Evolutionary conservation across 768 basidiomycete species (phyloP).

Genomic region (Panus rudis): DNA sequence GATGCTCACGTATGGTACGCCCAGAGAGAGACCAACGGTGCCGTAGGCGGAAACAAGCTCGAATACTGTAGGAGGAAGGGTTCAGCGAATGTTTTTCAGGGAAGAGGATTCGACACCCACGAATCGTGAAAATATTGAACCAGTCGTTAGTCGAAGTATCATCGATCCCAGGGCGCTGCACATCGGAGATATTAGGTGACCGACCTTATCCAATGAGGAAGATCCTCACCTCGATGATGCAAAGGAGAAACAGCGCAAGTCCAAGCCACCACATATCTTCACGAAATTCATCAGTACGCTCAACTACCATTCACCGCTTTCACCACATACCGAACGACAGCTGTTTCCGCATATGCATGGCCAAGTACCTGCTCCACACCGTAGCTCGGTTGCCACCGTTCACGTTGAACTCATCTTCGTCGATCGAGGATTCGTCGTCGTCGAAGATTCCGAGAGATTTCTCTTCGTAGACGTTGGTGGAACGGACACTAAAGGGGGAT

Average conservation of each 20-base stretch:
- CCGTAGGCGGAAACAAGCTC: slow-evolving; percentile 87
- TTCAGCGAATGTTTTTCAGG: background rate
- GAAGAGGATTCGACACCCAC: slow-evolving; percentile 34
- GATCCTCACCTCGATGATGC: slow-evolving; percentile 79
- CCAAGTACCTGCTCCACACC: slow-evolving; percentile 71
- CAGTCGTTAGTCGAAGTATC: slow-evolving; percentile 47
- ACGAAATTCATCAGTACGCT: background rate
- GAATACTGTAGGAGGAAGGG: slow-evolving; percentile 47
- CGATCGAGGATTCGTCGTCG: slow-evolving; percentile 26
- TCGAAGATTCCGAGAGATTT: slow-evolving; percentile 79
- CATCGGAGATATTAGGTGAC: background rate
- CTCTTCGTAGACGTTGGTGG: slow-evolving; percentile 94
- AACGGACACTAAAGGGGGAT: slow-evolving; percentile 59
- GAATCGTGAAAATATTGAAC: slow-evolving; percentile 81
- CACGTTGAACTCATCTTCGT: slow-evolving; percentile 35
- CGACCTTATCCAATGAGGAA: background rate
- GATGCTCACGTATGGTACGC: slow-evolving; percentile 64
- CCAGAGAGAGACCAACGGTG: slow-evolving; percentile 83
- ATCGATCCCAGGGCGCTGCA: slow-evolving; percentile 52
- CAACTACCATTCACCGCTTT: background rate
- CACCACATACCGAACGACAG: slow-evolving; percentile 73
- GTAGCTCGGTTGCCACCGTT: slow-evolving; percentile 43
- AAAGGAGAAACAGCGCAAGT: slow-evolving; percentile 78
- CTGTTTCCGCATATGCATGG: slow-evolving; percentile 79
- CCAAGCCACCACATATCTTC: slow-evolving; percentile 96